These are phyloP conservation scores for Vachellia collinsii DNA, from an alignment of 306 rosid genomes.

Conservation along the genomic window DNA sequence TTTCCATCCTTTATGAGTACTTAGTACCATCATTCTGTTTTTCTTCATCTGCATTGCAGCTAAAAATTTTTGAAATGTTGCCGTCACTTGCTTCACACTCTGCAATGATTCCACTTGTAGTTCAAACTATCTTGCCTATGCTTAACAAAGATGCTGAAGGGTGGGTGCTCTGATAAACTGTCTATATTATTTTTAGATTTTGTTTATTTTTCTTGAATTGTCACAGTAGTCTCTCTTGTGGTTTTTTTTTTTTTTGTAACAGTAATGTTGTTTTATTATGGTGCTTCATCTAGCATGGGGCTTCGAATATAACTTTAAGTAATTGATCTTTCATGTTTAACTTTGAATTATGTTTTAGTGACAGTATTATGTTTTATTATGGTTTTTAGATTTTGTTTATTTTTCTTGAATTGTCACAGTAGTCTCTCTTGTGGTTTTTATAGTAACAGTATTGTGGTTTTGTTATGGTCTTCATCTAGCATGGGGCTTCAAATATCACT, in stretches of 20 bases:
- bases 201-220: constrained; percentile 10
- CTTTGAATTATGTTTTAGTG: constrained; percentile 32
- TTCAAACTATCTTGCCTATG: constrained; percentile 90
- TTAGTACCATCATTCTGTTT: constrained; percentile 3
- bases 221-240: constrained; percentile 29
- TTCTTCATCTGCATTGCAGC: constrained; percentile 58
- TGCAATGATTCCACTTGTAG: constrained; percentile 82
- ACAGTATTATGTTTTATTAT: constrained; percentile 6
- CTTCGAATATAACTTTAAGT: constrained; percentile 13
- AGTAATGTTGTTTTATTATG: too few relatives aligned
- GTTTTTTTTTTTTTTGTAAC: constrained; percentile 7
- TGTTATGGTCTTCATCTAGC: constrained; percentile 10
- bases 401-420: constrained; percentile 18
- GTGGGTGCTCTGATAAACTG: constrained; percentile 54
- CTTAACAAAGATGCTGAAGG: constrained; percentile 75
- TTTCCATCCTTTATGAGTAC: constrained; percentile 24
- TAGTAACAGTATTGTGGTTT: too few relatives aligned
- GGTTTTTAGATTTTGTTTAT: constrained; percentile 2
- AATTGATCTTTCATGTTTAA: constrained; percentile 12
- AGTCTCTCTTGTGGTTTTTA: constrained; percentile 33
- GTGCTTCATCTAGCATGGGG: constrained; percentile 24
- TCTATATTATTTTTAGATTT: constrained; percentile 14
- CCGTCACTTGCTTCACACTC: constrained; percentile 91
- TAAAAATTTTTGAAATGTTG: constrained; percentile 73
- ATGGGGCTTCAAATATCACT: constrained; percentile 10